Evolutionary conservation across 345 rosid species (phyloP).

Genomic region (Mangifera indica): DNA sequence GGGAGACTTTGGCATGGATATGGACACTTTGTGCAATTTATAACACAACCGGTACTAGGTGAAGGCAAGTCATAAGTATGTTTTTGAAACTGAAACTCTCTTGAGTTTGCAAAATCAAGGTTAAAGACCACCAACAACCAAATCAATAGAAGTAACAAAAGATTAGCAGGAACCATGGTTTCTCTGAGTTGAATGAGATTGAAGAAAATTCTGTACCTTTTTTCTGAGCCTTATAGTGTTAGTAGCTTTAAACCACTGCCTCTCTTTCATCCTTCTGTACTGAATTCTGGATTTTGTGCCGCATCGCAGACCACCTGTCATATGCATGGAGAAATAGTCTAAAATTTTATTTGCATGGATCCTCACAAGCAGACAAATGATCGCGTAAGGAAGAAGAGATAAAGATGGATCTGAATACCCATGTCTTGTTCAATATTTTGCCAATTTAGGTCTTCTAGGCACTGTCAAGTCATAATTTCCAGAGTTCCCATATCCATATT

Average conservation of each 20-base stretch:
- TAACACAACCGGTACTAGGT: constrained; percentile 10
- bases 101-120: constrained; percentile 20
- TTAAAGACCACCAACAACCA: constrained; percentile 21
- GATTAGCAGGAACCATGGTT: constrained; percentile 23
- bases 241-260: constrained; percentile 1
- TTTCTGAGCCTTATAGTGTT: not conserved
- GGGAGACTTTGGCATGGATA: constrained; percentile 29
- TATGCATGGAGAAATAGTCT: constrained; percentile 12
- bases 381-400: not conserved
- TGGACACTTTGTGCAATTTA: constrained; percentile 30
- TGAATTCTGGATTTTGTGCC: constrained; percentile 29
- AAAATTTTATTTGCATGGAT: constrained; percentile 19
- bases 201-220: constrained; percentile 1
- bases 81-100: constrained; percentile 14
- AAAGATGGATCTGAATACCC: not conserved
- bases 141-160: constrained; percentile 18
- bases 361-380: constrained; percentile 7
- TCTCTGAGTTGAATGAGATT: constrained; percentile 9
- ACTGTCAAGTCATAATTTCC: too few relatives aligned
- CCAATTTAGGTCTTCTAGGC: not conserved
- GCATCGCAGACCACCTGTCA: constrained; percentile 54
- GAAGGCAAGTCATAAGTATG: constrained; percentile 15
- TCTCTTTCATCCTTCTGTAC: constrained; percentile 18
- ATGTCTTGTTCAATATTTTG: not conserved
- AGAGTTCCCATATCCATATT: not conserved